Conservation (phyloP, 1,284 basidiomycete species). For the Tremellales sp. region DNA sequence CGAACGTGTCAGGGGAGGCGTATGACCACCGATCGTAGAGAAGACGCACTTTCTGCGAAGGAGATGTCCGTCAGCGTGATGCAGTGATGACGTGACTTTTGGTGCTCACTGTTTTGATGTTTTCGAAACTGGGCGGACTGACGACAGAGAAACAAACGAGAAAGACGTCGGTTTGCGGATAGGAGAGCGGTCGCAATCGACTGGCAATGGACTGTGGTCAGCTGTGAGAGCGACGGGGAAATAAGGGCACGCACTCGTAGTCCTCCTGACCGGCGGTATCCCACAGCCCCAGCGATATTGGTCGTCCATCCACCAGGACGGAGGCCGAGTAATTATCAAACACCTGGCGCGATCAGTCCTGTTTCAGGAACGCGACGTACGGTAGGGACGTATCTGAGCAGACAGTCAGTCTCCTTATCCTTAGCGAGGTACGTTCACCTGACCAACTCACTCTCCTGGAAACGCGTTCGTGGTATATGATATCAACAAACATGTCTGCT, state of each 20-base stretch:
- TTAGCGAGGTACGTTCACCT: background rate
- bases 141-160: constrained; percentile 98
- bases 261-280: constrained; percentile 85
- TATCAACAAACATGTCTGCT: constrained; percentile 47
- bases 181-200: constrained; percentile 92
- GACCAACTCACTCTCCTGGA: constrained; percentile 42
- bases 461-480: constrained; percentile 49
- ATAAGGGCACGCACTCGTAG: constrained; percentile 42
- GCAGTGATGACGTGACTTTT: background rate
- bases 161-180: constrained; percentile 99
- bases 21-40: constrained; percentile 56
- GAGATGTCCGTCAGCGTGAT: background rate
- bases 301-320: constrained; percentile 98
- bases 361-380: constrained; percentile 5
- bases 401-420: background rate
- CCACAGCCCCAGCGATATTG: constrained; percentile 58
- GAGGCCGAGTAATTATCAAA: constrained; percentile 53
- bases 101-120: constrained; percentile 35
- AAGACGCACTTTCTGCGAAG: constrained; percentile 63
- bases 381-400: constrained; percentile 46
- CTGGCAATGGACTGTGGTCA: constrained; percentile 51
- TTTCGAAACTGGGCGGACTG: constrained; percentile 94
- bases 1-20: constrained; percentile 29
- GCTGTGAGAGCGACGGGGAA: background rate
- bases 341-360: constrained; percentile 17